Evolutionary conservation across 2,329 filamentous ascomycete genomes (phyloP).

Genomic region (Hymenoscyphus albidus): DNA sequence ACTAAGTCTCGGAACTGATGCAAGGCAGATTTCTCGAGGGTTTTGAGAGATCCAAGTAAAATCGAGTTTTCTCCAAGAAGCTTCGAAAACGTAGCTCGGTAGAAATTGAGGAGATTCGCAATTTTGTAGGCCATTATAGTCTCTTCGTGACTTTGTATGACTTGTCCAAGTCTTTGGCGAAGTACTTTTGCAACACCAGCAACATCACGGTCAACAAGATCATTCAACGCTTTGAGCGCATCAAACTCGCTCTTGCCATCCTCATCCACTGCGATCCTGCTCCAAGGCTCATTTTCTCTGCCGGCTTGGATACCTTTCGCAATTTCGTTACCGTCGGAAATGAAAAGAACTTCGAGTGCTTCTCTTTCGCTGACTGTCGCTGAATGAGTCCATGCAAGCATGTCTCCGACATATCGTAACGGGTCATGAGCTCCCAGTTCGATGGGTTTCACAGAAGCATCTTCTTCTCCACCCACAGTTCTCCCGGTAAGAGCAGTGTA

Average conservation of each 20-base stretch:
- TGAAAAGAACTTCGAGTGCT: conserved; percentile 85
- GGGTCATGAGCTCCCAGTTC: conserved; percentile 91
- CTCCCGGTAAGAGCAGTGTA: conserved; percentile 80
- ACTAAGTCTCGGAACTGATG: conserved; percentile 79
- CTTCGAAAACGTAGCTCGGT: conserved; percentile 77
- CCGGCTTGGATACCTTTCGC: conserved; percentile 76
- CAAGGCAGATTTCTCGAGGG: conserved; percentile 71
- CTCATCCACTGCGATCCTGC: conserved; percentile 56
- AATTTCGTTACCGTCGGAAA: conserved; percentile 85
- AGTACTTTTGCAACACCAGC: conserved; percentile 77
- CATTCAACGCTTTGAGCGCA: conserved; percentile 73
- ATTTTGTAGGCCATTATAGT: conserved; percentile 85
- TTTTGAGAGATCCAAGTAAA: conserved; percentile 64
- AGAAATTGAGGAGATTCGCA: conserved; percentile 85
- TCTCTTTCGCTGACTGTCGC: conserved; percentile 91
- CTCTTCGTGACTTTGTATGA: conserved; percentile 89
- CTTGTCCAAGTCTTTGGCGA: conserved; percentile 85
- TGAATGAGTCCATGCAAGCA: conserved; percentile 96
- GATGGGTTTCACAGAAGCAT: conserved; percentile 75
- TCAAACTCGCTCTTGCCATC: conserved; percentile 63
- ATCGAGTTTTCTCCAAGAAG: conserved; percentile 67
- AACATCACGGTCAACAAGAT: conserved; percentile 83
- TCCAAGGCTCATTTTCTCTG: conserved; percentile 80
- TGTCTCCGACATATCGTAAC: conserved; percentile 88
- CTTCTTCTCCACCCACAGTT: conserved; percentile 52